Conservation (phyloP, 768 basidiomycete species). For the Mycena maculata region DNA sequence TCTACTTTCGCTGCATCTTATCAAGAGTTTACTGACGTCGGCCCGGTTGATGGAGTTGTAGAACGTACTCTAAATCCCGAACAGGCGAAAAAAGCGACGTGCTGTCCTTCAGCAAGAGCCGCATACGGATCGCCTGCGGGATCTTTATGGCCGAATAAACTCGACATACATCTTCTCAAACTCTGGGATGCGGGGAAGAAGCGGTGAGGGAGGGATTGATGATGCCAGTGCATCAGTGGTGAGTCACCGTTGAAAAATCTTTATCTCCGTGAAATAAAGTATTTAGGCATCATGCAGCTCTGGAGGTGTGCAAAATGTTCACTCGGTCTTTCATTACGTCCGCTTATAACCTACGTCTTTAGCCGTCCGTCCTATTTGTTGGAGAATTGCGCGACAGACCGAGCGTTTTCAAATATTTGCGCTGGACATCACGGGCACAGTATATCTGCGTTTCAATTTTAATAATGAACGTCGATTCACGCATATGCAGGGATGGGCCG, state of each 20-base stretch:
- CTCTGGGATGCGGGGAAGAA: conserved; percentile 40
- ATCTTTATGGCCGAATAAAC: conserved; percentile 37
- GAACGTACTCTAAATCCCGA: too few species aligned
- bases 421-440: conserved; percentile 45
- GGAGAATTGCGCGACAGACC: conserved; percentile 42
- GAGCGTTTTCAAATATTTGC: conserved; percentile 41
- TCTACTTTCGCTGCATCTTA: too few species aligned
- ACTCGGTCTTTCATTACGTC: too few species aligned
- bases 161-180: conserved; percentile 34
- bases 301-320: too few species aligned
- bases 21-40: too few species aligned
- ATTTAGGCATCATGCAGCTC: conserved; percentile 38
- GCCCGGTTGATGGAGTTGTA: too few species aligned
- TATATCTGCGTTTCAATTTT: conserved; percentile 1
- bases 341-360: too few species aligned
- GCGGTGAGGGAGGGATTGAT: conserved; percentile 35
- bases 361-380: conserved; percentile 34
- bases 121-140: conserved; percentile 27
- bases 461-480: background rate
- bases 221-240: conserved; percentile 25
- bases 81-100: too few species aligned
- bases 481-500: conserved; percentile 30
- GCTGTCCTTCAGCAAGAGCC: conserved; percentile 8
- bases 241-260: background rate
- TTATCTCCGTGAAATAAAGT: background rate